A percentile compares a stretch with the other conserved stretches of the same genome.
Evolutionary conservation across 2,329 filamentous ascomycete genomes (phyloP).

Genomic region (Fusarium papillatum): DNA sequence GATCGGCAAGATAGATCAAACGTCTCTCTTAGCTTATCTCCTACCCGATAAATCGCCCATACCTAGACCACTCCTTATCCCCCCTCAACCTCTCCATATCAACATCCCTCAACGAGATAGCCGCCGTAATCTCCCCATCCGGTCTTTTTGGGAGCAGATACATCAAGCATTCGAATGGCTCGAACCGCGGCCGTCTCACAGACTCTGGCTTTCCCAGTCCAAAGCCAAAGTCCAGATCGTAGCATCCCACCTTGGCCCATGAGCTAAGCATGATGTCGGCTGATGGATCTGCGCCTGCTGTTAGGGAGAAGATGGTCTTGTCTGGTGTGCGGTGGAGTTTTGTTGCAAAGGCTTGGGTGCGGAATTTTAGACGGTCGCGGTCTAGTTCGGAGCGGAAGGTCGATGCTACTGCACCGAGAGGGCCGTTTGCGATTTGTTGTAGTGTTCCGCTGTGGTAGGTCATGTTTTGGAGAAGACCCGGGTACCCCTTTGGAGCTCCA

Average conservation of each 20-base stretch:
- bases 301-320: constrained; percentile 51
- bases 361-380: constrained; percentile 49
- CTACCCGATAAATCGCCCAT: constrained; percentile 36
- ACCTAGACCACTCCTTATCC: constrained; percentile 55
- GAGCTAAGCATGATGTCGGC: constrained; percentile 66
- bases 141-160: constrained; percentile 62
- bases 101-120: constrained; percentile 59
- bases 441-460: constrained; percentile 53
- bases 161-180: constrained; percentile 59
- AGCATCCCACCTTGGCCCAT: constrained; percentile 63
- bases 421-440: constrained; percentile 44
- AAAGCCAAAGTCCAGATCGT: constrained; percentile 61
- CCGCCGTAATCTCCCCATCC: constrained; percentile 59
- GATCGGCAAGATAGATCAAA: constrained; percentile 6
- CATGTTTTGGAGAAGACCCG: constrained; percentile 63
- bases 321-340: constrained; percentile 50
- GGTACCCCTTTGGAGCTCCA: constrained; percentile 57
- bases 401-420: constrained; percentile 52
- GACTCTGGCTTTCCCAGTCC: constrained; percentile 60
- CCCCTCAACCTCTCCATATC: constrained; percentile 59
- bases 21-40: not conserved
- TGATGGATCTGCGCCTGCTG: constrained; percentile 50
- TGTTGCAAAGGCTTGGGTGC: constrained; percentile 58
- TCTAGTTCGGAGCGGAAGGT: constrained; percentile 55
- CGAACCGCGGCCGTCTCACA: constrained; percentile 62